Evolutionary conservation across 257 asterid species (phyloP).

Genomic region (Nicotiana undulata): DNA sequence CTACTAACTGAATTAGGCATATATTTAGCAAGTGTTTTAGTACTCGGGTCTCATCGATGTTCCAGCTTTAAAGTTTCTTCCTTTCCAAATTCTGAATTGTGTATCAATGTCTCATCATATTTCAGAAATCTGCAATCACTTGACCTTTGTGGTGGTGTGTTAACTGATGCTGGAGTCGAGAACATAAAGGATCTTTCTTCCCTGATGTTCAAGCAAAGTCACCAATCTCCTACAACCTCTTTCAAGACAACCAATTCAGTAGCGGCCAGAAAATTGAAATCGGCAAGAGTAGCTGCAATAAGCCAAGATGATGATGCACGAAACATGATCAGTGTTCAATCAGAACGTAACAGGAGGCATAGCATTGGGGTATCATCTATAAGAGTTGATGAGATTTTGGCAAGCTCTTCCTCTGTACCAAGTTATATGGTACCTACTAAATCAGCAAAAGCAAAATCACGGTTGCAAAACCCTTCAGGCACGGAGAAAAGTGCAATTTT

Average conservation of each 20-base stretch:
- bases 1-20: no score
- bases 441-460: slow-evolving; percentile 83
- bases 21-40: no score
- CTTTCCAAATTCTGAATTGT: no score
- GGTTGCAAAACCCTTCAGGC: slow-evolving; percentile 56
- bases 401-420: slow-evolving; percentile 69
- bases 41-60: no score
- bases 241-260: slow-evolving; percentile 26
- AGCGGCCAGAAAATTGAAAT: slow-evolving; percentile 44
- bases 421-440: slow-evolving; percentile 85
- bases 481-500: no score
- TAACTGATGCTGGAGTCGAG: no score
- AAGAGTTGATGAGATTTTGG: slow-evolving; percentile 83
- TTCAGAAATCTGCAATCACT: no score
- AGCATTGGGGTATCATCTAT: slow-evolving; percentile 76
- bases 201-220: slow-evolving; percentile 39
- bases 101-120: no score
- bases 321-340: slow-evolving; percentile 52
- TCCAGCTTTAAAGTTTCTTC: no score
- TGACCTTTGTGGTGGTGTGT: no score
- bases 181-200: no score
- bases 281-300: slow-evolving; percentile 48
- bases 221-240: slow-evolving; percentile 38
- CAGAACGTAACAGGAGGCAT: slow-evolving; percentile 72
- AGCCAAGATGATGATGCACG: slow-evolving; percentile 73